These are phyloP conservation scores for Albifimbria verrucaria DNA, from an alignment of 2,329 filamentous ascomycete genomes.

Conservation along the genomic window DNA sequence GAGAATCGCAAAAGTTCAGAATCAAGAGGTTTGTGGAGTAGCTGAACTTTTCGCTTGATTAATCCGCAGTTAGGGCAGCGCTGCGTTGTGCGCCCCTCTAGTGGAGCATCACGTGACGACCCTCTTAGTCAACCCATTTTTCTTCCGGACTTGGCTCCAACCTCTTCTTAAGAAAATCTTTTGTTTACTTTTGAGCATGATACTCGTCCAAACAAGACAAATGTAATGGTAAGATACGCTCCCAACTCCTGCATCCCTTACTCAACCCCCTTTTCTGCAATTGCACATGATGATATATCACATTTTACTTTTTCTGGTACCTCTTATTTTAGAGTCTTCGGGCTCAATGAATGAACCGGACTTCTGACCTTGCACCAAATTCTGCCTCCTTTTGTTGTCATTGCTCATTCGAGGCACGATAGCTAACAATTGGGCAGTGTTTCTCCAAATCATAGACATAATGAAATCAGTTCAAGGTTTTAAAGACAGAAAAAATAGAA, in stretches of 20 bases:
- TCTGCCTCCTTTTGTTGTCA: neutral
- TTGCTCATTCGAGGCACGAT: slow-evolving; percentile 6
- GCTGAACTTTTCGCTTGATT: slow-evolving; percentile 40
- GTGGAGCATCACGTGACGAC: slow-evolving; percentile 14
- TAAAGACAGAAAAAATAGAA: neutral
- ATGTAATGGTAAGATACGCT: slow-evolving; percentile 29
- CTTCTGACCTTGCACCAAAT: slow-evolving; percentile 62
- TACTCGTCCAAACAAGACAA: neutral
- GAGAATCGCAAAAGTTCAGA: slow-evolving; percentile 14
- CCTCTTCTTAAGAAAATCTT: neutral
- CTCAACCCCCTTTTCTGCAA: slow-evolving; percentile 18
- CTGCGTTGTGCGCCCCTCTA: slow-evolving; percentile 11
- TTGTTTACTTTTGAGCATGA: neutral
- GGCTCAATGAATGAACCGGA: slow-evolving; percentile 79
- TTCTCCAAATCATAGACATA: too few species aligned
- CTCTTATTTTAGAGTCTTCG: slow-evolving; percentile 84
- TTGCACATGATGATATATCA: slow-evolving; percentile 67
- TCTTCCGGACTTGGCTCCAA: neutral
- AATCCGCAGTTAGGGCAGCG: slow-evolving; percentile 46
- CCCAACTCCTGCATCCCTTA: slow-evolving; percentile 6
- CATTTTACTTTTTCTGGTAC: slow-evolving; percentile 82
- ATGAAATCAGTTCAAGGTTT: too few species aligned
- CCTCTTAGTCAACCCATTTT: neutral
- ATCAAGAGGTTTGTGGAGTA: slow-evolving; percentile 34
- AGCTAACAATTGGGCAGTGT: slow-evolving; percentile 1